A percentile compares a stretch with the other conserved stretches of the same genome.
phyloP scores from a whole-genome alignment of 2,329 filamentous ascomycete genomes.

The Fonsecaea monophora region DNA sequence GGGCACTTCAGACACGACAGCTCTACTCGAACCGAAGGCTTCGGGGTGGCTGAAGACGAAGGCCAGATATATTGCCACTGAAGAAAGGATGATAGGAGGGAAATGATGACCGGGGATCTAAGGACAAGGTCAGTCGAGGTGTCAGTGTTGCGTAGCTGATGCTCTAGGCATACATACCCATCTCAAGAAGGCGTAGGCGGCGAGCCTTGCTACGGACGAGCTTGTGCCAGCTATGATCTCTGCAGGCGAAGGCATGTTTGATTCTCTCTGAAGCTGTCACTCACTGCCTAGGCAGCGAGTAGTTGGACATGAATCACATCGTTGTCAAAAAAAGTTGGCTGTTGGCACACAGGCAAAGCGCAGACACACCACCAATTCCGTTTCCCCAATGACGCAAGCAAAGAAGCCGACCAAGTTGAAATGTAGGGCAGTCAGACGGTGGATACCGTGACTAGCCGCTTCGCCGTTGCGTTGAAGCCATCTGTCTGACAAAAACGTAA shows the following conservation, averaged over 20 bases:
- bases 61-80: slow-evolving; percentile 55
- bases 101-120: slow-evolving; percentile 51
- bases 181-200: slow-evolving; percentile 52
- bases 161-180: slow-evolving; percentile 47
- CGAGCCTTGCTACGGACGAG: slow-evolving; percentile 48
- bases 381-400: slow-evolving; percentile 24
- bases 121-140: slow-evolving; percentile 14
- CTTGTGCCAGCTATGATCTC: slow-evolving; percentile 46
- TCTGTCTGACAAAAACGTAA: background rate
- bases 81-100: slow-evolving; percentile 49
- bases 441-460: too few relatives aligned
- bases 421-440: background rate
- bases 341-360: background rate
- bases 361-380: background rate
- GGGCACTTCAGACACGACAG: slow-evolving; percentile 31
- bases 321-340: slow-evolving; percentile 12
- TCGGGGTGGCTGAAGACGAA: slow-evolving; percentile 42
- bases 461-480: too few relatives aligned
- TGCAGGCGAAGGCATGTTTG: slow-evolving; percentile 45
- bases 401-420: background rate
- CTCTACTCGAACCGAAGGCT: slow-evolving; percentile 31
- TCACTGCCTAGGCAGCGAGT: slow-evolving; percentile 33
- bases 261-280: slow-evolving; percentile 7
- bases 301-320: slow-evolving; percentile 19
- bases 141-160: slow-evolving; percentile 3